Percentiles rank a stretch among this genome's conserved stretches.
phyloP scores from a whole-genome alignment of 2,329 filamentous ascomycete genomes.

The Aspergillus spinulosporus region DNA sequence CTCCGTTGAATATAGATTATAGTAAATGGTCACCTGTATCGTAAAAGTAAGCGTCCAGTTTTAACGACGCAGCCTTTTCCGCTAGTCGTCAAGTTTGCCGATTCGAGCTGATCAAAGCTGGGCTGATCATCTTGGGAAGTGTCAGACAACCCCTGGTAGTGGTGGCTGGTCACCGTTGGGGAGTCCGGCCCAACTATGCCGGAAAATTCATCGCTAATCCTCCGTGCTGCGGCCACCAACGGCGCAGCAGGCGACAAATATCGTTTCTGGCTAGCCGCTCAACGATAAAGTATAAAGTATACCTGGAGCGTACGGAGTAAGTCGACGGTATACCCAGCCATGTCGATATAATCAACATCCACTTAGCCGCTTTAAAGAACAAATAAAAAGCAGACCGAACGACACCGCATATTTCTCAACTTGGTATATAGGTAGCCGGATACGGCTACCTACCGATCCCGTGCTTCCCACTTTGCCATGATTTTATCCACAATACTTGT shows the following conservation, averaged over 20 bases:
- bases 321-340: background rate
- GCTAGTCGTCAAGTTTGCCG: constrained; percentile 9
- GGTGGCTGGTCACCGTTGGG: background rate
- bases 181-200: background rate
- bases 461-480: constrained; percentile 49
- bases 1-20: background rate
- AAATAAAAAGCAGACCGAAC: background rate
- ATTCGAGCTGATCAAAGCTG: constrained; percentile 4
- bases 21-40: background rate
- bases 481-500: constrained; percentile 71
- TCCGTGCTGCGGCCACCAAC: background rate
- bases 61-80: constrained; percentile 5
- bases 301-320: background rate
- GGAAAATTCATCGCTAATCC: background rate
- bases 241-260: background rate
- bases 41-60: background rate
- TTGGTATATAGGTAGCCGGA: background rate
- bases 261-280: background rate
- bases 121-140: background rate
- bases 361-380: background rate
- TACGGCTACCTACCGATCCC: background rate
- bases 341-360: background rate
- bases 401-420: background rate
- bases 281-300: background rate
- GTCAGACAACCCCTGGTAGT: background rate